Evolutionary conservation across 163 green algal species (phyloP), one percentile per base, ranked within the genome.

Genomic region (Picocystis sp.): DNA sequence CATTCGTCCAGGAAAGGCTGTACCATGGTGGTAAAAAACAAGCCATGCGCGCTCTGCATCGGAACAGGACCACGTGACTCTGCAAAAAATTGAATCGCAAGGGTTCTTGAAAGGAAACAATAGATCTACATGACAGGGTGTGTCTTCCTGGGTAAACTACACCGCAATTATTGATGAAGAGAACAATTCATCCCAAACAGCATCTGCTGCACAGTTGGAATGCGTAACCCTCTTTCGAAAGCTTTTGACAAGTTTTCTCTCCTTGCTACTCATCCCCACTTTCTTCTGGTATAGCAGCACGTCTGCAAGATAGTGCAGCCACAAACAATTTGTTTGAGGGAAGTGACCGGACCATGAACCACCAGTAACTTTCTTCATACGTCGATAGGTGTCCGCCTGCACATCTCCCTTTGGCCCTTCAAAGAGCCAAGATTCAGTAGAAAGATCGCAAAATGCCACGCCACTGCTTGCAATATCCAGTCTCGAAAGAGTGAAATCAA

Each of bases 401-500:
- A 62, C 3, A 35, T 54, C 69, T 15, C 74, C 77, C 56, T 75
- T 74, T 3, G 82, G 76, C 1, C 89, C 89, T 47, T 81, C 52
- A 66, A 98, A 98, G 9, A 98, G 58, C 57, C 78, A 80, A 0
- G 81, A 79, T 57, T 96, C 87, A 8, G 50, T 50, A 1, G 60
- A 62, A 25, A 92, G 70, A 72, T 92, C 70, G 55, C 67, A 83
- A 56, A 81, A 90, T 22, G 73, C 72, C 22, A 83, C 57, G 14
- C 69, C 62, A 0, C 56, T 38, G 5, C 29, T 8, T 8, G 29
- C 29, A 38, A 38, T 38, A 2, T 63, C 50, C 19, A 93, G 63
- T 11, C 83, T 69, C 0, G 75, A 89, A n/a, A 93, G 73, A 2
- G 83, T 90, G 67, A 96, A 96, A 70, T 96, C 87, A 57, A 96